Percentiles rank a stretch among this genome's conserved stretches.
Conservation (phyloP, 1,284 basidiomycete genomes). For the Puccinia triticina region DNA sequence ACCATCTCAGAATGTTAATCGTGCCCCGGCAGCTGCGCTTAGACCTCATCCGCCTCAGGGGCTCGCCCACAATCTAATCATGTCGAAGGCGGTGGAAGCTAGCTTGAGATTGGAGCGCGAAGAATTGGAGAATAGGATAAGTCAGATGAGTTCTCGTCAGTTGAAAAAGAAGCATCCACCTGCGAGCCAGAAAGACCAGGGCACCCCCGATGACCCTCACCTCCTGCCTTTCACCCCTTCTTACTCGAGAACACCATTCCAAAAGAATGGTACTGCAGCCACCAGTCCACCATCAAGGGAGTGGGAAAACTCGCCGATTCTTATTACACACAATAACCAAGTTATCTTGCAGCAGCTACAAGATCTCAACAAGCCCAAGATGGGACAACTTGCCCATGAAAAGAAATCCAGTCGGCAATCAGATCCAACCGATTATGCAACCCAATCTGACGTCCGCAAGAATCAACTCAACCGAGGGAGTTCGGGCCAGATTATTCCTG, state of each 20-base stretch:
- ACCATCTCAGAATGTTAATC: slow-evolving; percentile 1
- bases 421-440: slow-evolving; percentile 11
- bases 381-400: neutral
- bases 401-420: neutral
- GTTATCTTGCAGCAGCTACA: neutral
- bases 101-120: slow-evolving; percentile 34
- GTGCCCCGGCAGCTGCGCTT: neutral
- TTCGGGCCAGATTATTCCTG: neutral
- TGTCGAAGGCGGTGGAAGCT: slow-evolving; percentile 35
- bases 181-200: slow-evolving; percentile 5
- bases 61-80: slow-evolving; percentile 37
- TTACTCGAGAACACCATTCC: neutral
- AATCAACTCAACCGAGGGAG: neutral
- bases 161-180: slow-evolving; percentile 10
- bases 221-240: slow-evolving; percentile 33
- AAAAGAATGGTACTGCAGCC: neutral
- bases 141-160: slow-evolving; percentile 10
- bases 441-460: neutral
- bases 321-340: slow-evolving; percentile 9
- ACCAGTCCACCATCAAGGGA: neutral
- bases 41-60: slow-evolving; percentile 16
- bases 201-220: neutral
- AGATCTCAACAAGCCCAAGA: neutral
- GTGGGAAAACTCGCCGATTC: slow-evolving; percentile 18
- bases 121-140: slow-evolving; percentile 34